A percentile compares a stretch with the other conserved stretches of the same genome.
Conservation (phyloP, 148 eudicot species). For the Amaranthus cruentus region DNA sequence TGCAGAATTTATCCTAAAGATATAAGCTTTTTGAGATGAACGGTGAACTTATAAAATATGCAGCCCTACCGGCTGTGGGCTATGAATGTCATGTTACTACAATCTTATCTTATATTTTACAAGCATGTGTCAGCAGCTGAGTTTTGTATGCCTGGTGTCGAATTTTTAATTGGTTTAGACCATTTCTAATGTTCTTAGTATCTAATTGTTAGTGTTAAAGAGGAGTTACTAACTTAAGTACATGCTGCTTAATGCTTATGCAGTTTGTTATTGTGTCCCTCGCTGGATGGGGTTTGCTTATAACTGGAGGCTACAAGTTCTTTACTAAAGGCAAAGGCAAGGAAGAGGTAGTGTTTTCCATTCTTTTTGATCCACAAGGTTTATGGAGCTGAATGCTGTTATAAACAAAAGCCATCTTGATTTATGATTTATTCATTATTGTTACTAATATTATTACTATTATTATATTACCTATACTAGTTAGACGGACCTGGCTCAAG, state of each 20-base stretch:
- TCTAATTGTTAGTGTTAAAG: background rate
- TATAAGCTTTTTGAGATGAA: too few species aligned
- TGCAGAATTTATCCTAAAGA: too few species aligned
- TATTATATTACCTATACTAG: background rate
- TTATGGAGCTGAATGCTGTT: background rate
- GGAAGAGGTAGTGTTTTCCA: constrained; percentile 49
- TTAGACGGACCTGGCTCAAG: background rate
- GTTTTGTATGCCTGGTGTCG: background rate
- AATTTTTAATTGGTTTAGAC: background rate
- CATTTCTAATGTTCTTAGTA: background rate
- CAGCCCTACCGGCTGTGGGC: too few species aligned
- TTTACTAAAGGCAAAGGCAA: constrained; percentile 62
- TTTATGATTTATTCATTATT: background rate
- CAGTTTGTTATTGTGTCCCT: constrained; percentile 87
- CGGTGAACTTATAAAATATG: too few species aligned
- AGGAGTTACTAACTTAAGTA: constrained; percentile 14
- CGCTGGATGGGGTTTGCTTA: constrained; percentile 65
- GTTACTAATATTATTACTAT: too few species aligned
- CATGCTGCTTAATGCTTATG: constrained; percentile 26
- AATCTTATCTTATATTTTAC: background rate
- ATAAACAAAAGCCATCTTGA: background rate
- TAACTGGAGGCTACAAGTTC: constrained; percentile 60
- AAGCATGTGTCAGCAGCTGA: background rate
- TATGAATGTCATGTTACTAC: background rate
- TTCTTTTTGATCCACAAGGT: background rate